Conservation (phyloP, 257 asterid species). For the Anisodus acutangulus region DNA sequence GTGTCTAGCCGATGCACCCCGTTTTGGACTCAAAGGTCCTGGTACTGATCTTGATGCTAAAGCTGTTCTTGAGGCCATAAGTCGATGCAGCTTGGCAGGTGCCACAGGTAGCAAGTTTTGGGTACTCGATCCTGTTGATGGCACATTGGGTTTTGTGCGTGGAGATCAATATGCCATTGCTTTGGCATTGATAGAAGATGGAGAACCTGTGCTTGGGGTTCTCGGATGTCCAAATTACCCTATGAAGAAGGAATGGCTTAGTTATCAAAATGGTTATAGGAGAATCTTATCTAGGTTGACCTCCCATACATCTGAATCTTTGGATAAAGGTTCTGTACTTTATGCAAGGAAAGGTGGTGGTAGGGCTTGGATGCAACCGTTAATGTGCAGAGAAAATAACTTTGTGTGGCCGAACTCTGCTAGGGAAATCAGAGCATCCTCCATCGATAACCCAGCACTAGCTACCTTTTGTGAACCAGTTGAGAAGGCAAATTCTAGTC, state of each 20-base stretch:
- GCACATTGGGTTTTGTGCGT: slow-evolving; percentile 79
- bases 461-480: slow-evolving; percentile 92
- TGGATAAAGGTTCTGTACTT: slow-evolving; percentile 66
- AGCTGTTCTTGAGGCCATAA: slow-evolving; percentile 69
- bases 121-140: slow-evolving; percentile 81
- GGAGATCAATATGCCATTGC: slow-evolving; percentile 92
- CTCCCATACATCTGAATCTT: slow-evolving; percentile 40
- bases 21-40: slow-evolving; percentile 61
- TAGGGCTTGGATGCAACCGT: slow-evolving; percentile 83
- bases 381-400: slow-evolving; percentile 47
- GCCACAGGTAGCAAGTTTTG: slow-evolving; percentile 66
- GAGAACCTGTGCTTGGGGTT: slow-evolving; percentile 82
- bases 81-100: slow-evolving; percentile 69
- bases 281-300: slow-evolving; percentile 56
- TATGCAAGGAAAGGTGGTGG: slow-evolving; percentile 70
- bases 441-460: slow-evolving; percentile 69
- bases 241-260: slow-evolving; percentile 67
- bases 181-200: slow-evolving; percentile 76
- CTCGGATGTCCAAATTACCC: slow-evolving; percentile 95
- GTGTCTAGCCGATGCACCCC: slow-evolving; percentile 60
- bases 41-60: slow-evolving; percentile 43
- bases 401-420: slow-evolving; percentile 78
- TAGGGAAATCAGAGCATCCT: slow-evolving; percentile 61
- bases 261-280: slow-evolving; percentile 57
- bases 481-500: slow-evolving; percentile 81